Evolutionary conservation across 257 asterid species (phyloP).

Genomic region (Lithospermum erythrorhizon): DNA sequence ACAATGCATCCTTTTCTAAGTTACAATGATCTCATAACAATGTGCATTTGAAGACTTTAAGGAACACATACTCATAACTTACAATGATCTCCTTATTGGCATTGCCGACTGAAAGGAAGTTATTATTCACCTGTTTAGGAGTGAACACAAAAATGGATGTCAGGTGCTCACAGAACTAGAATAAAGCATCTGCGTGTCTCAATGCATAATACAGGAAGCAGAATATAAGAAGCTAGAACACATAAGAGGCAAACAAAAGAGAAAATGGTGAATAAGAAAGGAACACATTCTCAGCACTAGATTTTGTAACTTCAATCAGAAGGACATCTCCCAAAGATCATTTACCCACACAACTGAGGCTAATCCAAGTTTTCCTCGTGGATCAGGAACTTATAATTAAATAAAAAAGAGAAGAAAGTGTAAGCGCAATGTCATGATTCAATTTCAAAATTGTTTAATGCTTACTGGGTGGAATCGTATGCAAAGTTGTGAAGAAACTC

Average conservation of each 20-base stretch:
- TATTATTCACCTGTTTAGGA: slow-evolving; percentile 73
- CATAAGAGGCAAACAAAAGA: background rate
- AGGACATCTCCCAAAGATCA: background rate
- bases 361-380: background rate
- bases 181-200: background rate
- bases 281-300: background rate
- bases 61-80: slow-evolving; percentile 20
- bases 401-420: too few relatives aligned
- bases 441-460: slow-evolving; percentile 6
- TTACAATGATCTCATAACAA: too few relatives aligned
- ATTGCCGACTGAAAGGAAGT: slow-evolving; percentile 91
- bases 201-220: slow-evolving; percentile 3
- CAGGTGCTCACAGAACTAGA: background rate
- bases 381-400: background rate
- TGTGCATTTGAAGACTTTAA: slow-evolving; percentile 5
- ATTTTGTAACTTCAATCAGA: background rate
- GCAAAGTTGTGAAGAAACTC: slow-evolving; percentile 75
- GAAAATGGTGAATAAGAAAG: background rate
- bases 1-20: too few relatives aligned
- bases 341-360: background rate
- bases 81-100: slow-evolving; percentile 83
- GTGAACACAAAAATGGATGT: slow-evolving; percentile 2
- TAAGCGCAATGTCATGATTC: background rate
- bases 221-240: too few relatives aligned
- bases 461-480: slow-evolving; percentile 98